These are phyloP conservation scores for Firmiana major DNA, from an alignment of 345 rosid species.

Conservation along the genomic window DNA sequence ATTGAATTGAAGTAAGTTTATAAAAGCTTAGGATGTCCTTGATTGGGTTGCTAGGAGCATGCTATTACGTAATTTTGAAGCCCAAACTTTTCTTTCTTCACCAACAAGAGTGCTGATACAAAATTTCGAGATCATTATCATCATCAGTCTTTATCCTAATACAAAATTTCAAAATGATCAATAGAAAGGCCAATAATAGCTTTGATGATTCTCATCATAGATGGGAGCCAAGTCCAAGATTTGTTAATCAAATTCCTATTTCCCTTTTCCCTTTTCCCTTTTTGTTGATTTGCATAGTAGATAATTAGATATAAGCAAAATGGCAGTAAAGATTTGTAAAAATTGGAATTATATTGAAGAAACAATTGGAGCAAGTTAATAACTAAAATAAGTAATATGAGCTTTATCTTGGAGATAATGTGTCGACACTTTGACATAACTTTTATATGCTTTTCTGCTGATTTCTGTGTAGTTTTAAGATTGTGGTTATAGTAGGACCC, in stretches of 20 bases:
- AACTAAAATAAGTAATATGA: neutral
- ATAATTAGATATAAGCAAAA: neutral
- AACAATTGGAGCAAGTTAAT: neutral
- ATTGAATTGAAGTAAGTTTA: neutral
- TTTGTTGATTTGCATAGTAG: neutral
- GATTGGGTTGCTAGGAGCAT: neutral
- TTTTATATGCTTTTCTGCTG: neutral
- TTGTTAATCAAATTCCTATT: neutral
- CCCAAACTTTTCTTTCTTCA: neutral
- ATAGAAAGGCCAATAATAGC: neutral
- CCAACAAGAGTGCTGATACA: neutral
- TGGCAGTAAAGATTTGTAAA: neutral
- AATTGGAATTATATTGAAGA: neutral
- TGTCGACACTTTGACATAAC: neutral
- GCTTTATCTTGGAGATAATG: neutral
- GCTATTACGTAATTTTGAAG: neutral
- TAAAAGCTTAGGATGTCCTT: neutral
- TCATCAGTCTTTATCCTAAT: no score
- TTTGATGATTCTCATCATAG: neutral
- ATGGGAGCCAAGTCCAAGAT: neutral
- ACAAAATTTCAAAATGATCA: neutral
- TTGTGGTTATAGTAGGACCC: neutral
- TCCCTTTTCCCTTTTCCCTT: neutral
- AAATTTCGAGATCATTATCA: no score
- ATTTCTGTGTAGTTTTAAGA: neutral